Base-by-base conservation (phyloP, 2,329 filamentous ascomycete genomes). In the Aspergillus sp. region DNA sequence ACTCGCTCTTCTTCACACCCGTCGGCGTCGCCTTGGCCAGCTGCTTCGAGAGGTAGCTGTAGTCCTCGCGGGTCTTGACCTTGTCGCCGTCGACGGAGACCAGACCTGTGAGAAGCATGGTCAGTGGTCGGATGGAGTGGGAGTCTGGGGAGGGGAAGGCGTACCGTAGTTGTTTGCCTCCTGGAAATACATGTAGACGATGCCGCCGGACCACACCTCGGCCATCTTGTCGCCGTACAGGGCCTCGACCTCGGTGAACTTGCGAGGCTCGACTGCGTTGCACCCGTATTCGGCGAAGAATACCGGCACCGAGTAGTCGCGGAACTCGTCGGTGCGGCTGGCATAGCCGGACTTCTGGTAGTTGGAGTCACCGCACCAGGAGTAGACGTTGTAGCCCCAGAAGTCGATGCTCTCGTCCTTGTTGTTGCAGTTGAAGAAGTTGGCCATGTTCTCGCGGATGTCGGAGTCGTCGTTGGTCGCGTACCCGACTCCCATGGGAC, bases 301-400 rank as follows among this genome's bases (percentile, higher is more conserved):
- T 65, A 90, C 88, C 38, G 93, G 93, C 7, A 97, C 89, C 9
- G 89, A 89, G 80, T 93, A 97, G 69, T 86, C 84, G 52, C 79
- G 73, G 79, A 96, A 96, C 76, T 96, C 92, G 57, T 88, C 74
- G 60, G 90, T 90, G 71, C 92, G 87, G 54, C 84, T 79, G 57
- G 86, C 80, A 74, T 90, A 97, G 47, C 90, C 89, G 2, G 93
- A 96, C 56, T 81, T 70, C 33, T 79, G 69, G 77, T 88, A 93
- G 63, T 79, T 84, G 68, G 88, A 95, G 65, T 91, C 73, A 60
- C 92, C 93, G 72, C 93, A 97, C 93, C 93, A 97, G 41, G 90
- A 95, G 82, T 97, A 97, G 76, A 97, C 95, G 80, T 97, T 97
- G 86, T 96, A 96, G 54, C 93, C 93, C 90, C 90, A 97, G 80